Conservation (phyloP, 2,329 filamentous ascomycete species). For the Botrytis elliptica region DNA sequence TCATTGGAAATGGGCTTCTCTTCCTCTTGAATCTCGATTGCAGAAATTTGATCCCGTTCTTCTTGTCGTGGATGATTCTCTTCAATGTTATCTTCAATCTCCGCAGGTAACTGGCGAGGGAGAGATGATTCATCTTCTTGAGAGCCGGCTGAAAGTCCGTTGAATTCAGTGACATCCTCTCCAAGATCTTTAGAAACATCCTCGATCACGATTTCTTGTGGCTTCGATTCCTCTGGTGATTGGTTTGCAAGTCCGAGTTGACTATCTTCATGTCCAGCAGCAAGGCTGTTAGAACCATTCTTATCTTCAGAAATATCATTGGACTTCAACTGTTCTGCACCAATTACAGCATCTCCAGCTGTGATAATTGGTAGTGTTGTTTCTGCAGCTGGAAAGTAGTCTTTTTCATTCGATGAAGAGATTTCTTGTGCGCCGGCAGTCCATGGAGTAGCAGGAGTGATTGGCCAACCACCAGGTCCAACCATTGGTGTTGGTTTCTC, state of each 20-base stretch:
- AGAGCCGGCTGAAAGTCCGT: conserved; percentile 19
- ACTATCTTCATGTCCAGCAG: conserved; percentile 32
- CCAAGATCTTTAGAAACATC: conserved; percentile 8
- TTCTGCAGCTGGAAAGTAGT: conserved; percentile 24
- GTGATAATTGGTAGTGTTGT: conserved; percentile 24
- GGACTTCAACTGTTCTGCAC: conserved; percentile 17
- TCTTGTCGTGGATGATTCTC: conserved; percentile 24
- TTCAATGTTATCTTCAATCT: conserved; percentile 29
- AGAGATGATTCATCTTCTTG: conserved; percentile 24
- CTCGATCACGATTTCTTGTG: conserved; percentile 13
- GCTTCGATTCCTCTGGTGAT: conserved; percentile 33
- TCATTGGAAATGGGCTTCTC: conserved; percentile 14
- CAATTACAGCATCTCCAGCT: conserved; percentile 25
- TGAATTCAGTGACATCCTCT: conserved; percentile 7
- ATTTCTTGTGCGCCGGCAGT: conserved; percentile 17
- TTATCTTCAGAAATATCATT: conserved; percentile 15
- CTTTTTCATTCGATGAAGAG: conserved; percentile 7
- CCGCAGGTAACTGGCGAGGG: conserved; percentile 29
- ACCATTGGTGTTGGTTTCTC: conserved; percentile 29
- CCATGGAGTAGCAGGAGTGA: conserved; percentile 28
- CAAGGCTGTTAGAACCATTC: conserved; percentile 28
- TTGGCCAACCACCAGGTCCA: conserved; percentile 25
- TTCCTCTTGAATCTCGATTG: conserved; percentile 3
- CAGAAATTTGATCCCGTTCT: not conserved
- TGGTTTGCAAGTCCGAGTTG: conserved; percentile 35